Base-by-base conservation (phyloP, 2,329 filamentous ascomycete genomes). In the Colletotrichum cordylinicola region DNA sequence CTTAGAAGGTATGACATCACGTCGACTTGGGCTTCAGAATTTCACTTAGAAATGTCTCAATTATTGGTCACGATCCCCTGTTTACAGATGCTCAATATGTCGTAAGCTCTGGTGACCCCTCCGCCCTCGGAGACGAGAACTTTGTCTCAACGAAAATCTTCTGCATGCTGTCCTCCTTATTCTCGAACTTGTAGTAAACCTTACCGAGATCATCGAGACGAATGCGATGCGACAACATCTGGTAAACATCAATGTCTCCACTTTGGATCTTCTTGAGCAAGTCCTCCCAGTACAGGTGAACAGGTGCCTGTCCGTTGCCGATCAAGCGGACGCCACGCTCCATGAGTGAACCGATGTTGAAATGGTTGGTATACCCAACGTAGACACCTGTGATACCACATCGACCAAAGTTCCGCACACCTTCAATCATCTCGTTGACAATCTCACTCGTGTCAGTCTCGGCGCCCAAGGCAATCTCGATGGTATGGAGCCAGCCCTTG, bases 361-460 rank as follows among this genome's bases (percentile, higher is more conserved):
- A 95, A 83, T 95, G 93, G 84, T 95, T 96, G 27, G 93, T 95
- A 77, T 90, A 92, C 75, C 90, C 91, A 33, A 91, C 89, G 75
- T 92, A 92, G 24, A 91, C 91, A 70, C 95, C 95, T 0, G 95
- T 98, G 73, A 98, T 89, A 27, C 95, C 95, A 70, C 92, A 93
- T 8, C 94, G 89, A 6, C 95, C 94, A 80, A 89, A 95, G 80
- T 92, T 94, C 66, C 91, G 88, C 15, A 94, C 93, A n/a, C 91
- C 88, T 80, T 93, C 91, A 37, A 96, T 91, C 93, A 95, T 95
- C 85, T 96, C 94, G 82, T 96, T 96, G 78, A 96, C 74, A 60
- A 95, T 92, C 86, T 96, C 95, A 68, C 92, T 94, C 0, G 95
- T 96, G 81, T 98, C 95, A 0, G 95, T 98, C 86, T 98, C 95